A percentile compares a stretch with the other conserved stretches of the same genome.
These are phyloP conservation scores for Pichia sp. DNA, from an alignment of 1,139 yeast genomes.

Conservation along the genomic window DNA sequence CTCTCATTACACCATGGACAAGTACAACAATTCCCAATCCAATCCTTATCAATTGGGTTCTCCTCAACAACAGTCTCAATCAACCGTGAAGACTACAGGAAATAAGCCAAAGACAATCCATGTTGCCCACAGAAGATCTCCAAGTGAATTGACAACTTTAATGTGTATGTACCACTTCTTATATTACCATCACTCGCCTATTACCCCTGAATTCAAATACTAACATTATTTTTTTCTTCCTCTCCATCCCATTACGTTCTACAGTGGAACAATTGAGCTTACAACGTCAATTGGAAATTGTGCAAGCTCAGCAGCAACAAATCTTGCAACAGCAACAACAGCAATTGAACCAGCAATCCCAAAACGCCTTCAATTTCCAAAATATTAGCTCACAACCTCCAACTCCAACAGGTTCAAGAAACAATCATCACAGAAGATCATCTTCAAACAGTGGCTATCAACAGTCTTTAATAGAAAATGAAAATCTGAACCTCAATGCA, in stretches of 20 bases:
- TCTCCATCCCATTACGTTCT: background rate
- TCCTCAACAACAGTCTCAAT: conserved; percentile 14
- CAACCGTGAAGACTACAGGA: conserved; percentile 30
- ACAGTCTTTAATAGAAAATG: conserved; percentile 13
- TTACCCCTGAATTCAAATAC: background rate
- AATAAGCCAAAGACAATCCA: conserved; percentile 56
- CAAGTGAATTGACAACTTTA: conserved; percentile 89
- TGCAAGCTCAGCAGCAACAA: conserved; percentile 91
- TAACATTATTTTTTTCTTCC: conserved; percentile 2
- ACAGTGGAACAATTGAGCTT: conserved; percentile 82
- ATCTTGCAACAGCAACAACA: conserved; percentile 41
- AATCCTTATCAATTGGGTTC: conserved; percentile 11
- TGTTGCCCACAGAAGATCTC: conserved; percentile 93
- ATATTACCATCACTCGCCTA: too few relatives aligned
- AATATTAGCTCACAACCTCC: background rate
- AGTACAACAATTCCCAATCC: background rate
- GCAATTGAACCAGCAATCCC: conserved; percentile 27
- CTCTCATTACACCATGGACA: conserved; percentile 1
- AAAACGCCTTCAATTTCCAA: conserved; percentile 15
- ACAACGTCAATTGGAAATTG: conserved; percentile 88
- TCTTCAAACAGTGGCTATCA: conserved; percentile 27
- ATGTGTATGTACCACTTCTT: conserved; percentile 53
- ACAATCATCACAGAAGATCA: conserved; percentile 29
- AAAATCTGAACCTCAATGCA: background rate
- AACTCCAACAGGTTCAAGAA: conserved; percentile 1